Conservation (phyloP, 495 filamentous ascomycete genomes). For the Penicillium daleae region DNA sequence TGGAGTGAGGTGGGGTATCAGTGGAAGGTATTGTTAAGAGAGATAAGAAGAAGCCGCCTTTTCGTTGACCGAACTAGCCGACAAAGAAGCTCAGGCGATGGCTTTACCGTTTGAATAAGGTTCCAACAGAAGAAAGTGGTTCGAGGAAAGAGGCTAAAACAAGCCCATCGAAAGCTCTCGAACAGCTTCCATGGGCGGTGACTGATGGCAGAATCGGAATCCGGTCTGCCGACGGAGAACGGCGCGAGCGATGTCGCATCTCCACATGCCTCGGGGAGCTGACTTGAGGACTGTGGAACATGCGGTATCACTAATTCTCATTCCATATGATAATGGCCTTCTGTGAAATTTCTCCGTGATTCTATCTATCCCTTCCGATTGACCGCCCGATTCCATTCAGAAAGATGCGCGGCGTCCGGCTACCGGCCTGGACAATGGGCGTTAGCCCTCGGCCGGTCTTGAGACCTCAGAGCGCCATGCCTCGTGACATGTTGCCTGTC, state of each 20-base stretch:
- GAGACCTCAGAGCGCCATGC: constrained; percentile 24
- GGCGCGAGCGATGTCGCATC: constrained; percentile 25
- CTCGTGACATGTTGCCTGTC: constrained; percentile 25
- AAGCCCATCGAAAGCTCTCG: constrained; percentile 42
- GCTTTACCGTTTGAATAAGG: background rate
- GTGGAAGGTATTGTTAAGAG: constrained; percentile 16
- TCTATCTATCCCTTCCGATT: constrained; percentile 29
- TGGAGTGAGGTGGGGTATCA: constrained; percentile 31
- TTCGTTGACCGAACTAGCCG: background rate
- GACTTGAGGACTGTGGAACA: constrained; percentile 20
- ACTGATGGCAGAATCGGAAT: constrained; percentile 35
- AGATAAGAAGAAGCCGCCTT: background rate
- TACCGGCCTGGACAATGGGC: constrained; percentile 44
- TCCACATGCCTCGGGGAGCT: constrained; percentile 27
- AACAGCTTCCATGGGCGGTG: constrained; percentile 46
- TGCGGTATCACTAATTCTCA: constrained; percentile 14
- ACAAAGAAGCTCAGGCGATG: background rate
- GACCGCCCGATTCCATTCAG: constrained; percentile 24
- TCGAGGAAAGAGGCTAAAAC: constrained; percentile 3
- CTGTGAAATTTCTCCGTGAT: constrained; percentile 29
- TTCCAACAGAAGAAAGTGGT: background rate
- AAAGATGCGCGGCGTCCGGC: constrained; percentile 49
- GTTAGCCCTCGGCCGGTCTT: constrained; percentile 30
- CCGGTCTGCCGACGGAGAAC: constrained; percentile 22
- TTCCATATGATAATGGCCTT: constrained; percentile 43